Conservation (phyloP, 768 basidiomycete genomes). For the Boletus eberwhitei region DNA sequence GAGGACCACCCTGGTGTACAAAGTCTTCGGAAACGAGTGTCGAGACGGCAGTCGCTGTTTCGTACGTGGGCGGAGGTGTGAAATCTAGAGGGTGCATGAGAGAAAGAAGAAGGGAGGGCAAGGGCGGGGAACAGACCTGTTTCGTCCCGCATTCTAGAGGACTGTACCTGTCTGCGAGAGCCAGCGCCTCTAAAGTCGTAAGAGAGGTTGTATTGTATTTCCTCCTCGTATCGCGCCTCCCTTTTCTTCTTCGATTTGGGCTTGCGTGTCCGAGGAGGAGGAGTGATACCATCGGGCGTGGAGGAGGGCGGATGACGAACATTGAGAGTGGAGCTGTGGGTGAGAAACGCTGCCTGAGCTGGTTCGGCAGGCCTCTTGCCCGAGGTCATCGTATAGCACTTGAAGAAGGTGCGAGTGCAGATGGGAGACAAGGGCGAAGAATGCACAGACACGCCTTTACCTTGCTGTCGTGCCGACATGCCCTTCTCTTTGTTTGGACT, state of each 20-base stretch:
- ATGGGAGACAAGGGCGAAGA: conserved; percentile 37
- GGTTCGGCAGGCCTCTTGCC: conserved; percentile 30
- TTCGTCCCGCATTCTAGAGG: conserved; percentile 30
- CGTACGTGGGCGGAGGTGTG: conserved; percentile 74
- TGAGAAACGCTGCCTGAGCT: conserved; percentile 46
- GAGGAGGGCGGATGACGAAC: conserved; percentile 45
- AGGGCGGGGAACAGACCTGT: conserved; percentile 25
- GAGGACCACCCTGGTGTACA: conserved; percentile 29
- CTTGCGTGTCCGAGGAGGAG: conserved; percentile 32
- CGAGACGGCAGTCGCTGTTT: conserved; percentile 47
- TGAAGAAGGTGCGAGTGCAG: conserved; percentile 28
- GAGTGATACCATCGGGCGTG: conserved; percentile 51
- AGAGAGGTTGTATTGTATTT: conserved; percentile 33
- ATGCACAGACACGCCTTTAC: conserved; percentile 36
- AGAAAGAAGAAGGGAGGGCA: background rate
- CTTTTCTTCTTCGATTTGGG: conserved; percentile 43
- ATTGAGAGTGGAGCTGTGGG: conserved; percentile 52
- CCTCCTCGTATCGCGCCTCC: conserved; percentile 44
- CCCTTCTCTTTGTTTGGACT: conserved; percentile 31
- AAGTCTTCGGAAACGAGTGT: conserved; percentile 40
- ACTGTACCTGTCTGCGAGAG: conserved; percentile 25
- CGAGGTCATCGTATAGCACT: conserved; percentile 37
- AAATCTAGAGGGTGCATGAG: conserved; percentile 44
- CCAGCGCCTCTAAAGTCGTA: conserved; percentile 30
- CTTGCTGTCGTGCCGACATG: conserved; percentile 32